A percentile compares a stretch with the other conserved stretches of the same genome.
phyloP scores from a whole-genome alignment of 306 rosid genomes.

The Erythrophleum fordii region DNA sequence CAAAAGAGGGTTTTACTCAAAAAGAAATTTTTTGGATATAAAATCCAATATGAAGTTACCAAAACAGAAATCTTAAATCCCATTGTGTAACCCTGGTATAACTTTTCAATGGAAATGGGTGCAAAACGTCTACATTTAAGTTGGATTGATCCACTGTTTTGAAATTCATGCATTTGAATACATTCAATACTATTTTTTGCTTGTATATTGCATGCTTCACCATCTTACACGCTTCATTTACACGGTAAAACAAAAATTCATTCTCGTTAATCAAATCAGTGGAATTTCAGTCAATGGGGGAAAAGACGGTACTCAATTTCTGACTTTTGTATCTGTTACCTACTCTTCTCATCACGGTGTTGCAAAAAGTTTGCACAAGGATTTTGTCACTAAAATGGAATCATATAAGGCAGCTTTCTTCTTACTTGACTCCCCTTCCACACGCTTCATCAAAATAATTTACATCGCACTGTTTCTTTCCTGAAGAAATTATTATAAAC shows the following conservation, averaged over 20 bases:
- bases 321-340: not conserved
- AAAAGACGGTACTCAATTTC: not conserved
- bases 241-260: constrained; percentile 15
- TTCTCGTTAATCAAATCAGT: not conserved
- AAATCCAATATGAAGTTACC: not conserved
- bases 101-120: constrained; percentile 1
- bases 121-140: not conserved
- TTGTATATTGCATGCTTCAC: constrained; percentile 14
- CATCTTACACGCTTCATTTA: constrained; percentile 15
- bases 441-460: constrained; percentile 6
- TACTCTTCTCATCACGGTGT: constrained; percentile 56
- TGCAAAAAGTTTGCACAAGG: constrained; percentile 72
- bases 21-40: too few species aligned
- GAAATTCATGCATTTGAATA: constrained; percentile 5
- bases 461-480: constrained; percentile 78
- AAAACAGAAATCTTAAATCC: not conserved
- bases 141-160: constrained; percentile 17
- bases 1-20: too few species aligned
- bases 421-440: constrained; percentile 29
- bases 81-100: not conserved
- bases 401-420: constrained; percentile 66
- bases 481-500: constrained; percentile 67
- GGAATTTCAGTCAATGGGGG: not conserved
- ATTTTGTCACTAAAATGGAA: constrained; percentile 66
- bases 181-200: not conserved